Conservation (phyloP, 1,284 basidiomycete species). For the Flammula alnicola region DNA sequence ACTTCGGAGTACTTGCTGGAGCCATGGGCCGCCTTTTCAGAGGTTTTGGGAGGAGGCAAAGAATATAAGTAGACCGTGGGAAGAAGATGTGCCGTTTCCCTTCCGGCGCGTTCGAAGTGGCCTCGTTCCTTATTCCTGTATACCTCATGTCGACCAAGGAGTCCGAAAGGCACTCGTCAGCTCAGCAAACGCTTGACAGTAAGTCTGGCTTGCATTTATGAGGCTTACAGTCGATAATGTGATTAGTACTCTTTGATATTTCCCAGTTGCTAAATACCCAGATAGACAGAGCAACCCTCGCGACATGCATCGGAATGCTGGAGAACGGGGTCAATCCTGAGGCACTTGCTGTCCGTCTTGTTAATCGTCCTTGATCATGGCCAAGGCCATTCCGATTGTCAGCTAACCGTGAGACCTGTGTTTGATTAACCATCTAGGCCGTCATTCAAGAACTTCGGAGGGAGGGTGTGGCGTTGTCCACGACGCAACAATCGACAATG, state of each 20-base stretch:
- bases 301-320: slow-evolving; percentile 82
- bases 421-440: no score
- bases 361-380: no score
- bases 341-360: slow-evolving; percentile 82
- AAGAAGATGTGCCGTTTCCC: slow-evolving; percentile 10
- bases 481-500: slow-evolving; percentile 23
- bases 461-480: slow-evolving; percentile 55
- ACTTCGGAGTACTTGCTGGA: slow-evolving; percentile 40
- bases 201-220: slow-evolving; percentile 35
- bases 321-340: slow-evolving; percentile 87
- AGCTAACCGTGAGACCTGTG: no score
- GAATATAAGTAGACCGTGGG: slow-evolving; percentile 31
- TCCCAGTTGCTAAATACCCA: slow-evolving; percentile 83
- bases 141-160: slow-evolving; percentile 58
- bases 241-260: slow-evolving; percentile 76
- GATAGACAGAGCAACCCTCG: slow-evolving; percentile 81
- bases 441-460: slow-evolving; percentile 77
- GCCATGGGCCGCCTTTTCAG: slow-evolving; percentile 34
- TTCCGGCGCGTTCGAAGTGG: not conserved
- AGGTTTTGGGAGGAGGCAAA: slow-evolving; percentile 8
- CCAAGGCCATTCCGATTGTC: no score
- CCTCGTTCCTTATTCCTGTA: no score
- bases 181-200: slow-evolving; percentile 83
- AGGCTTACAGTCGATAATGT: not conserved
- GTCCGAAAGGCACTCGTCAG: slow-evolving; percentile 68